These are phyloP conservation scores for Plantago lanceolata DNA, from an alignment of 305 asterid genomes.

Conservation along the genomic window DNA sequence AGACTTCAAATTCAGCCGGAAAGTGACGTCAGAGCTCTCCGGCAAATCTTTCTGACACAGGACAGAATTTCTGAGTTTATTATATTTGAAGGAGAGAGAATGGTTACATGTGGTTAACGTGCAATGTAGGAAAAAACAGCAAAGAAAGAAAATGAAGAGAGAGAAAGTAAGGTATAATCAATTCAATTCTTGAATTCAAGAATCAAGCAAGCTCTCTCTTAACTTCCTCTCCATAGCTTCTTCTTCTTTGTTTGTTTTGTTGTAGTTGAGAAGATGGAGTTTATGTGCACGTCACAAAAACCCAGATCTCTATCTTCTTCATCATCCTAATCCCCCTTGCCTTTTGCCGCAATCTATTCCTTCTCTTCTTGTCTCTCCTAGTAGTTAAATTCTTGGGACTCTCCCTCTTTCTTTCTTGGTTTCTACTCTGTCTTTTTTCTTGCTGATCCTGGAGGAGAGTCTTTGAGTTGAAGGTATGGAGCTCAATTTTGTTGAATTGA, in stretches of 20 bases:
- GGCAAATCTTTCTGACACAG: slow-evolving; percentile 25
- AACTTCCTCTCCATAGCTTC: no score
- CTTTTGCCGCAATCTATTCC: slow-evolving; percentile 80
- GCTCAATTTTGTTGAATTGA: slow-evolving; percentile 17
- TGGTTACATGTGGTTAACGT: slow-evolving; percentile 64
- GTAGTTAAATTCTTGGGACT: slow-evolving; percentile 29
- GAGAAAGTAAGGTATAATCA: slow-evolving; percentile 53
- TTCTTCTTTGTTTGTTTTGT: background rate
- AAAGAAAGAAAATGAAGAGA: slow-evolving; percentile 45
- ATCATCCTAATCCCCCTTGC: slow-evolving; percentile 37
- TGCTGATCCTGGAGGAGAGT: slow-evolving; percentile 27
- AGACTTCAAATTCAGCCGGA: slow-evolving; percentile 32
- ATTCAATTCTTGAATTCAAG: background rate
- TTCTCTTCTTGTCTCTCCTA: slow-evolving; percentile 25
- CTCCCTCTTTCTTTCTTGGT: background rate
- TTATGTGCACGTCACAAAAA: slow-evolving; percentile 81
- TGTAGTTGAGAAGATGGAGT: slow-evolving; percentile 51
- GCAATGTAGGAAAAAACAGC: slow-evolving; percentile 64
- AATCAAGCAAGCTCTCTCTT: no score
- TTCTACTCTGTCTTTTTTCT: slow-evolving; percentile 12
- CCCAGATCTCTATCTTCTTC: slow-evolving; percentile 76
- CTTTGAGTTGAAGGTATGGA: no score
- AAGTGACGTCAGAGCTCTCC: slow-evolving; percentile 10
- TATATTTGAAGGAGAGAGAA: slow-evolving; percentile 31
- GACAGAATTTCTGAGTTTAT: background rate